A percentile compares a stretch with the other conserved stretches of the same genome.
Evolutionary conservation across 345 rosid genomes (phyloP).

Genomic region (Psidium friedrichsthalianum): DNA sequence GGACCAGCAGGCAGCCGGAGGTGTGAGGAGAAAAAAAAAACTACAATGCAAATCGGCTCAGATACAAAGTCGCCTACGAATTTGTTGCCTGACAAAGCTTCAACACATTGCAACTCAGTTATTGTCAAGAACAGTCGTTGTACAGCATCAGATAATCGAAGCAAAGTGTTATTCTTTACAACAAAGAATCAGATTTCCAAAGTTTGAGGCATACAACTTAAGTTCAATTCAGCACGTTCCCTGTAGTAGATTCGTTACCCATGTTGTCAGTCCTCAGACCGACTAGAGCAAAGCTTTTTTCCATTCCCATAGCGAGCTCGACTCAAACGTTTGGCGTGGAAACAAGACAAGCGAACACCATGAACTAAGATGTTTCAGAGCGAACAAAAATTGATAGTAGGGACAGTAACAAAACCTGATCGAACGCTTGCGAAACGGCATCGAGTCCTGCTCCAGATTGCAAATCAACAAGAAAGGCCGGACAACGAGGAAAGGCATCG

Average conservation of each 20-base stretch:
- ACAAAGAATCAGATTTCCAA: neutral
- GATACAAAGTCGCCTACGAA: neutral
- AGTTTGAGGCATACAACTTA: neutral
- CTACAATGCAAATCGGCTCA: neutral
- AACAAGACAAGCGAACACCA: neutral
- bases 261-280: neutral
- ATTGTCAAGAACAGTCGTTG: neutral
- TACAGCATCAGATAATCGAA: neutral
- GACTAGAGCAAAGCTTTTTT: neutral
- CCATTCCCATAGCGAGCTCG: neutral
- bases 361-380: neutral
- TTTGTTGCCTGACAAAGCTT: neutral
- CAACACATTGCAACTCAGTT: neutral
- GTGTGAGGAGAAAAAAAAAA: neutral
- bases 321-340: neutral
- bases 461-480: conserved; percentile 57
- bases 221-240: neutral
- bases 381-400: neutral
- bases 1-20: neutral
- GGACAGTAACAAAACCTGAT: conserved; percentile 27
- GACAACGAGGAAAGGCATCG: conserved; percentile 38
- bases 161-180: neutral
- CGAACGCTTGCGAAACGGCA: conserved; percentile 41
- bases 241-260: neutral
- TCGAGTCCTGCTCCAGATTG: conserved; percentile 46